Evolutionary conservation across 441 rosid species (phyloP), one percentile per base, ranked within the genome.

Genomic region (Pelargonium myrrhifolium): DNA sequence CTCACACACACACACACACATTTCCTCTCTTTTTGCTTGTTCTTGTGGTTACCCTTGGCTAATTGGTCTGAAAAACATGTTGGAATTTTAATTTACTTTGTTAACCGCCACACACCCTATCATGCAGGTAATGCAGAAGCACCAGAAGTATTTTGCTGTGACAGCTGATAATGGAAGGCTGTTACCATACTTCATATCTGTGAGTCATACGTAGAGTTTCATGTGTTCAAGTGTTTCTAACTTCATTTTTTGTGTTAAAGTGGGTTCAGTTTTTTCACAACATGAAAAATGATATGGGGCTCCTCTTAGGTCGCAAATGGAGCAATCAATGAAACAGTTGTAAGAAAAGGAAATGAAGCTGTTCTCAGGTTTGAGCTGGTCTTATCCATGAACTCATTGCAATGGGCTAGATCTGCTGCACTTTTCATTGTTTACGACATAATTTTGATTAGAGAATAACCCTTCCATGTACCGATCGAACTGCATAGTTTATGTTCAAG

Each of bases 261-360:
- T 60, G 56, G 37, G 31, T 49, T 63, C 20, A 56, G 59, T 14
- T 37, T 71, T 20, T 58, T 53, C 64, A 56, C 28, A 58, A 43
- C 63, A 18, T 70, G 71, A n/a, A 67, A 69, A 60, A 51, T 76
- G 64, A 66, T 60, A 24, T 68, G 70, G 20, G 67, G 74, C 75
- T 70, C 18, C 73, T 67, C 76, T 72, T 84, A 91, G 99, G 97
- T 93, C 79, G 99, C 96, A 68, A 93, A 93, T 84, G 99, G 97
- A 73, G 78, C 92, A 63, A 86, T 93, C 70, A 81, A 89, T 69
- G 89, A 89, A 82, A 71, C 39, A 18, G 81, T 88, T 64, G 99
- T 93, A 73, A 83, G 80, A 80, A 85, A 91, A 83, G 99, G 99
- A 77, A 93, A 91, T 82, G 99, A 93, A 84, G 99, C 99, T 75